phyloP scores from a whole-genome alignment of 2,329 filamentous ascomycete genomes.

The Coniochaeta sp. region DNA sequence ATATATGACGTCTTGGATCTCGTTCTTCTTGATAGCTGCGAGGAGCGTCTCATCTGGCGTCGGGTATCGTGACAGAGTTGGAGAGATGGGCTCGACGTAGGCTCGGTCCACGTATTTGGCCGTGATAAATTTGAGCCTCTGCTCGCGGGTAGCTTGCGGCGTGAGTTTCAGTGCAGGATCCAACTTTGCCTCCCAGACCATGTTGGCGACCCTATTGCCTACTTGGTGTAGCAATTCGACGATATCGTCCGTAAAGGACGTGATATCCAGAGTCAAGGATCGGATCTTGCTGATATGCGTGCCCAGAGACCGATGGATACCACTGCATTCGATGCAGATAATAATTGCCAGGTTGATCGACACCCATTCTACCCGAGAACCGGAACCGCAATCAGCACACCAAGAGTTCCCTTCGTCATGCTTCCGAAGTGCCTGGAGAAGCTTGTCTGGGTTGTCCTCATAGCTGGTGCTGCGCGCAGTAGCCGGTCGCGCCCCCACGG shows the following conservation, averaged over 20 bases:
- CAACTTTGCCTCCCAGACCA: conserved; percentile 87
- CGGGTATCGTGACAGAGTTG: conserved; percentile 66
- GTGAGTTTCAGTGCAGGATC: conserved; percentile 67
- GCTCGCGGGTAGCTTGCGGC: conserved; percentile 75
- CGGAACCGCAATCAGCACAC: conserved; percentile 91
- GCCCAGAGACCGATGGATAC: conserved; percentile 90
- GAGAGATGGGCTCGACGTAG: conserved; percentile 72
- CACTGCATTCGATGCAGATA: conserved; percentile 95
- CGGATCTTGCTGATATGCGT: conserved; percentile 98
- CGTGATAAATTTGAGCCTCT: conserved; percentile 90
- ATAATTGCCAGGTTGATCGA: conserved; percentile 97
- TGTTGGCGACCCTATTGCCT: conserved; percentile 91
- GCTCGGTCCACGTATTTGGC: conserved; percentile 83
- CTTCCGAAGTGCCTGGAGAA: conserved; percentile 81
- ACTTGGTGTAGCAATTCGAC: conserved; percentile 87
- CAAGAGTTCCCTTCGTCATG: conserved; percentile 87
- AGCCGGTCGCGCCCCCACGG: conserved; percentile 78
- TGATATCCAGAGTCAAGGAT: conserved; percentile 89
- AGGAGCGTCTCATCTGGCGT: conserved; percentile 83
- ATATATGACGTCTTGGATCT: conserved; percentile 88
- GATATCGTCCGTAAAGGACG: conserved; percentile 94
- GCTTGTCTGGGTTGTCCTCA: conserved; percentile 76
- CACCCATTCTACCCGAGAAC: conserved; percentile 94
- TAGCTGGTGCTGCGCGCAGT: conserved; percentile 65
- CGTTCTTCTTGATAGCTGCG: conserved; percentile 91